phyloP scores from a whole-genome alignment of 345 rosid genomes.

The Salix arbutifolia region DNA sequence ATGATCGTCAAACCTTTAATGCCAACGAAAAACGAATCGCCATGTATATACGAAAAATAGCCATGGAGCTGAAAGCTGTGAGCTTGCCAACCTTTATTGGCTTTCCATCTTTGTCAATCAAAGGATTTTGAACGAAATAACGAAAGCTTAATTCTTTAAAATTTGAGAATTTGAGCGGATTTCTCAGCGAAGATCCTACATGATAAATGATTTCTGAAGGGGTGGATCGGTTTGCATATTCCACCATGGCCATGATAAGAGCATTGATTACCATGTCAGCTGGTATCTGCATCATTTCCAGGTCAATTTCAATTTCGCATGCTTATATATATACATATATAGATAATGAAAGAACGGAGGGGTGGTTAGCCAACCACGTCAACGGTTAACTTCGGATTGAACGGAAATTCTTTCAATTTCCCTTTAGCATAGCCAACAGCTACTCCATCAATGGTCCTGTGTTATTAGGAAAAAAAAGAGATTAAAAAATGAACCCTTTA shows the following conservation, averaged over 20 bases:
- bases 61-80: not conserved
- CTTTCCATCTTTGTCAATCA: not conserved
- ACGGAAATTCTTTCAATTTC: conserved; percentile 4
- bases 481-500: too few species aligned
- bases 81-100: not conserved
- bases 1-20: not conserved
- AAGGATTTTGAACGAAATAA: not conserved
- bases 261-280: conserved; percentile 88
- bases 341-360: not conserved
- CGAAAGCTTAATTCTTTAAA: not conserved
- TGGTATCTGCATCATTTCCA: conserved; percentile 41
- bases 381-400: not conserved
- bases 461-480: not conserved
- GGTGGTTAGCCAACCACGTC: not conserved
- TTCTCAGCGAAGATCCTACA: conserved; percentile 23
- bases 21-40: not conserved
- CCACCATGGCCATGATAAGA: conserved; percentile 49
- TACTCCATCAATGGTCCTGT: conserved; percentile 13
- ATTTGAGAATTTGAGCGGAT: not conserved
- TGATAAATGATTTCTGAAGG: conserved; percentile 13
- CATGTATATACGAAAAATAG: not conserved
- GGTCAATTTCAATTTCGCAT: too few species aligned
- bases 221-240: not conserved
- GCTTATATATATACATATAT: too few species aligned
- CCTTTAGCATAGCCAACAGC: conserved; percentile 16